Base-by-base conservation (phyloP, 345 rosid species). In the Odontarrhena argentea region DNA sequence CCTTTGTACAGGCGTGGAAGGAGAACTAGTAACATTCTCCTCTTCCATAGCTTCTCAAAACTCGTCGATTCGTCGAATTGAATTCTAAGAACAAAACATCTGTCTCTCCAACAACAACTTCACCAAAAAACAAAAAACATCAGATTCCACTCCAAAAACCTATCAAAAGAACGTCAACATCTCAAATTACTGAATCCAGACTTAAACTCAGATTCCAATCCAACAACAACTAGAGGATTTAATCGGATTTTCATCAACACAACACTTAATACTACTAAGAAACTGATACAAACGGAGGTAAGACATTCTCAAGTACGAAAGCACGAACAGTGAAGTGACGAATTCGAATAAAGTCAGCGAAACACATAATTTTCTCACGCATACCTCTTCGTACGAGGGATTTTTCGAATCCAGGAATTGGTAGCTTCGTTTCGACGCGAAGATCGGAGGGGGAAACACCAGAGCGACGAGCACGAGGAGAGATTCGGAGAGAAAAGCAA, bases 21-120 rank as follows among this genome's bases (percentile, higher is more conserved):
- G 74, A 22, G 74, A 51, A 41, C 75, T 62, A 18, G 70, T 45
- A 69, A 55, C 75, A 72, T 63, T 78, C 65, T 90, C 92, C 61
- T 62, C 86, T 65, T 87, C 87, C 96, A 88, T 88, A 58, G 64
- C 81, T 76, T 57, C 63, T 43, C 44, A 70, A 9, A 35, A n/a
- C 0, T 9, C 18, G 3, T 11, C 34, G 40, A 40, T 43, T 68
- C 25, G 11, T 9, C 1, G 8, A 63, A 24, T 42, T 6, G 18
- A 71, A 26, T 57, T 6, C 15, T 57, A 68, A 48, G 55, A 62
- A n/a, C 68, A 60, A 22, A 48, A 54, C 73, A 67, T 74, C 64
- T 74, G 58, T 54, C 12, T 69, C 28, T 28, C 22, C 9, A 25
- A 28, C 26, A 65, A 42, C 46, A 37, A 13, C 2, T 3, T 10